phyloP scores from a whole-genome alignment of 768 basidiomycete species.

The Lactifluus echinatus region DNA sequence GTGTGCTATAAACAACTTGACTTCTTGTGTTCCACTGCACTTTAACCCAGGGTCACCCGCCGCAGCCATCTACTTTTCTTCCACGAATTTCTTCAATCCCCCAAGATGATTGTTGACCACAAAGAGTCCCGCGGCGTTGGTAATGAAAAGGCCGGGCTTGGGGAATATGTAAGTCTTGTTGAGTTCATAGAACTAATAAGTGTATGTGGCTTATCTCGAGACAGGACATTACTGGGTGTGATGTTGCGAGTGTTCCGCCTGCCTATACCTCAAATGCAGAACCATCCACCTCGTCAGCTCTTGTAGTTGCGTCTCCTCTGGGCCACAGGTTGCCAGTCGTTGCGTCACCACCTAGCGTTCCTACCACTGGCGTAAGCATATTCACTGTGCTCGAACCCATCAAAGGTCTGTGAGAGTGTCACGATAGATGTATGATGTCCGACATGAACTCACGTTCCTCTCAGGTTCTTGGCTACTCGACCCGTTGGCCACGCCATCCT shows the following conservation, averaged over 20 bases:
- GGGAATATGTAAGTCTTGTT: background rate
- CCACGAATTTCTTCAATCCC: background rate
- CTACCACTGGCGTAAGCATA: slow-evolving; percentile 2
- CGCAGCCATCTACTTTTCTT: background rate
- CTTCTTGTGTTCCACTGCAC: background rate
- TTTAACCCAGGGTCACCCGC: background rate
- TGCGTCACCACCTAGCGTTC: background rate
- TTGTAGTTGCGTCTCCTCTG: slow-evolving; percentile 1
- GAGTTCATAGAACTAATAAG: background rate
- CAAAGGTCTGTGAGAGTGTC: slow-evolving; percentile 1
- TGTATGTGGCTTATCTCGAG: background rate
- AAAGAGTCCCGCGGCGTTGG: background rate
- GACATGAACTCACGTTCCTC: background rate
- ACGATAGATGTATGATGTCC: background rate
- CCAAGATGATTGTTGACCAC: background rate
- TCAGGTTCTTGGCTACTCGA: slow-evolving; percentile 17
- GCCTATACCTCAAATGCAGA: background rate
- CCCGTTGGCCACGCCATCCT: slow-evolving; percentile 1
- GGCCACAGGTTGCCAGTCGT: background rate
- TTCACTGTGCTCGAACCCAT: slow-evolving; percentile 8
- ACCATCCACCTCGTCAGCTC: background rate
- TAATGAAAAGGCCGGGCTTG: background rate
- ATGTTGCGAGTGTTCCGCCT: background rate
- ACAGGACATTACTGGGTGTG: background rate
- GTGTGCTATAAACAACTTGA: slow-evolving; percentile 1